These are phyloP conservation scores for Euphorbia tirucalli DNA, from an alignment of 345 rosid species.

Conservation along the genomic window DNA sequence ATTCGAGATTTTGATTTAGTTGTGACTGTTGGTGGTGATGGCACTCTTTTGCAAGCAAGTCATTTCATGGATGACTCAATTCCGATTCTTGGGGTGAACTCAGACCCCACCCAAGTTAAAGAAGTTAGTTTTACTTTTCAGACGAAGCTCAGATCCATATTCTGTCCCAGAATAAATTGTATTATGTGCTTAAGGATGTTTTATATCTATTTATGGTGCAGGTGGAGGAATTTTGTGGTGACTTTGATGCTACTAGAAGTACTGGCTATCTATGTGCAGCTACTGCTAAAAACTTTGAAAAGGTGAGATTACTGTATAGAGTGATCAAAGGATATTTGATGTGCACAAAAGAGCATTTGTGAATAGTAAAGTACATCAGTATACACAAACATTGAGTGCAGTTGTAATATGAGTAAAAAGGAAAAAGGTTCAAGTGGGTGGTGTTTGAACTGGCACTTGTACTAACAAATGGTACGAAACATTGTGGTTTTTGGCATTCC, in stretches of 20 bases:
- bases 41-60: slow-evolving; percentile 91
- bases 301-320: slow-evolving; percentile 37
- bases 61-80: slow-evolving; percentile 75
- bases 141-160: background rate
- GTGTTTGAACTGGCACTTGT: background rate
- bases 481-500: background rate
- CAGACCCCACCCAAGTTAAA: slow-evolving; percentile 77
- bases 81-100: slow-evolving; percentile 83
- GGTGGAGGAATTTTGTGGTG: slow-evolving; percentile 63
- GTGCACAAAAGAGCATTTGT: background rate
- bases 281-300: slow-evolving; percentile 72
- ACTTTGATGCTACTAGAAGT: slow-evolving; percentile 87
- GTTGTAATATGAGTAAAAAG: background rate
- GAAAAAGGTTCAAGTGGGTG: background rate
- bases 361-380: too few relatives aligned
- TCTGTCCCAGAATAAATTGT: background rate
- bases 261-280: slow-evolving; percentile 87
- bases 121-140: slow-evolving; percentile 48
- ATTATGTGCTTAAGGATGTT: too few relatives aligned
- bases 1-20: slow-evolving; percentile 75
- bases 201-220: slow-evolving; percentile 20
- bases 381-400: background rate
- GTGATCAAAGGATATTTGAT: background rate
- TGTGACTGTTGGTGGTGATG: slow-evolving; percentile 90
- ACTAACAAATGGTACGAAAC: background rate